Base-by-base conservation (phyloP, 768 basidiomycete genomes). In the Phanerodontia chrysosporium region DNA sequence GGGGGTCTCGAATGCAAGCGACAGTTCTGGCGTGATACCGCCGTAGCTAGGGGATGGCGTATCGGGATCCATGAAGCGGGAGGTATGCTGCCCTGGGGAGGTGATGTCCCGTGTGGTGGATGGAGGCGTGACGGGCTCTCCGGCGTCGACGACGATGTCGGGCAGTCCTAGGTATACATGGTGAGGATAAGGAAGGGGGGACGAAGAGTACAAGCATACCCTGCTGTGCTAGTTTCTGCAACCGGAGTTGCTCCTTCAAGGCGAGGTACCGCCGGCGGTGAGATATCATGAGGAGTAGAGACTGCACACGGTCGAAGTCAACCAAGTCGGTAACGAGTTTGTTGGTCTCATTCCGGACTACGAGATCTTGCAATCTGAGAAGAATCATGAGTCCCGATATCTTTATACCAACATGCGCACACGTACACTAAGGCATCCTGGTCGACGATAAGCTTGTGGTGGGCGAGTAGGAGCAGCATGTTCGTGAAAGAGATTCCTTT, bases 401-500 rank as follows among this genome's bases (percentile, higher is more conserved):
- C 18, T 10, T 18, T 18, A 42, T 5, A 42, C 10, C 18, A 10
- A 4, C 6, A 6, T 24, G 39, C 42, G 28, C 21, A 32, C 14
- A 82, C 92, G 69, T 71, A 96, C 95, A 86, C 82, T 25, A 98
- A 75, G 14, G 95, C 95, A 29, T 93, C 90, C 27, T 83, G 83
- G 72, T 97, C 94, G 51, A 92, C 82, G 62, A 98, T 93, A 53
- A 98, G 75, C 71, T 92, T 95, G 75, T 98, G 87, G 69, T 97
- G 96, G 1, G 92, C 89, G 42, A 98, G 75, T 46, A 98, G 74
- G 32, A 90, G 69, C 2, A 98, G 80, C 91, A 96, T 96, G 46
- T 85, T 83, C 0, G 86, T 91, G 76, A 98, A 98, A 24, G 92
- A 90, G 60, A 98, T 92, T 9, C 95, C 95, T 53, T 83, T 80